Percentiles rank a stretch among this genome's conserved stretches.
Evolutionary conservation across 768 basidiomycete species (phyloP).

Genomic region (Trametes villosa): DNA sequence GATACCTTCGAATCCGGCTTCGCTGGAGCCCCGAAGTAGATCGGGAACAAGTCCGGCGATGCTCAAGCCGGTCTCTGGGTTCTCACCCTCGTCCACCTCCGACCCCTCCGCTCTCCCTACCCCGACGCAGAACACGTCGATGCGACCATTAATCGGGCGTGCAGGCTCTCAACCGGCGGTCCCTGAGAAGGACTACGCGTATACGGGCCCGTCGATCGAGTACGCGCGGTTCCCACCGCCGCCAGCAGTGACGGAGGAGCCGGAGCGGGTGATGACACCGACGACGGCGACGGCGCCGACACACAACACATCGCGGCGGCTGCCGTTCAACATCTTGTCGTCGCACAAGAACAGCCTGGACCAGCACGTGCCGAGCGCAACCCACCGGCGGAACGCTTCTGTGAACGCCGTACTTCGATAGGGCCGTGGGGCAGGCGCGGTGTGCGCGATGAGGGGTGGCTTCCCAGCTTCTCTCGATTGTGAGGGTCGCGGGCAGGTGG

Average conservation of each 20-base stretch:
- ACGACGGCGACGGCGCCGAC: constrained; percentile 40
- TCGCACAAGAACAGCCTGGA: constrained; percentile 39
- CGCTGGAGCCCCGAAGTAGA: constrained; percentile 55
- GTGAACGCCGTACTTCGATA: constrained; percentile 31
- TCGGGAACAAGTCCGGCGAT: constrained; percentile 69
- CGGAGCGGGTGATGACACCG: constrained; percentile 49
- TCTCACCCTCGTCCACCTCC: constrained; percentile 42
- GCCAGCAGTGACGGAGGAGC: constrained; percentile 49
- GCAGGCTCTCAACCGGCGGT: constrained; percentile 35
- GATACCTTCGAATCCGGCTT: constrained; percentile 33
- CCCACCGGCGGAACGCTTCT: constrained; percentile 51
- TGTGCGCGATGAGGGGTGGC: neutral
- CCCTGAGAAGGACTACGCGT: constrained; percentile 42
- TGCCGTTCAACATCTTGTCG: constrained; percentile 71
- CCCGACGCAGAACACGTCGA: constrained; percentile 42
- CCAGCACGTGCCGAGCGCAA: constrained; percentile 31
- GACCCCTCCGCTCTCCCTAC: constrained; percentile 26
- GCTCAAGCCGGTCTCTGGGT: constrained; percentile 45
- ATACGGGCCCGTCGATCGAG: constrained; percentile 70
- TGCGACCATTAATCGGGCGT: constrained; percentile 51
- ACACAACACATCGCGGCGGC: constrained; percentile 53
- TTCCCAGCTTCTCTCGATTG: neutral
- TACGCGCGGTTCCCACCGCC: constrained; percentile 71
- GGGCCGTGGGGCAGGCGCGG: neutral
- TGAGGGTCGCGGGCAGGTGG: neutral